These are phyloP conservation scores for Rhodotorula babjevae DNA, from an alignment of 768 basidiomycete species.

Conservation along the genomic window DNA sequence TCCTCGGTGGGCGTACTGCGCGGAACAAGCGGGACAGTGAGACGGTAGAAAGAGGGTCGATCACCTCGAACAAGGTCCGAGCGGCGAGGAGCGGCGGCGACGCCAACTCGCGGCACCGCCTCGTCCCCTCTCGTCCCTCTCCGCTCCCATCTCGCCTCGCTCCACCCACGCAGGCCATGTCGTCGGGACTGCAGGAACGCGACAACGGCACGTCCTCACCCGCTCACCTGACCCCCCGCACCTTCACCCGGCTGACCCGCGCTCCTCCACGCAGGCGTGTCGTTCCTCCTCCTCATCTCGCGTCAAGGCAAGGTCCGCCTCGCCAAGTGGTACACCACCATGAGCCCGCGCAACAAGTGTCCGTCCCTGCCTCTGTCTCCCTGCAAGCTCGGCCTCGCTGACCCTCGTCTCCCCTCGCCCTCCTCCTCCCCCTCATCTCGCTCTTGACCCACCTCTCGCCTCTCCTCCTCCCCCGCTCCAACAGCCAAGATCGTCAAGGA, in stretches of 20 bases:
- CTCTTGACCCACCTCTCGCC: too few species aligned
- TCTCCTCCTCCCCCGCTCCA: background rate
- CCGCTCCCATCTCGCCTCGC: background rate
- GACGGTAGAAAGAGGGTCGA: too few species aligned
- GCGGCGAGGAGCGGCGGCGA: too few species aligned
- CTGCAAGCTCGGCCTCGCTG: background rate
- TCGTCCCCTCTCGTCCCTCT: background rate
- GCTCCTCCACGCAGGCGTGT: constrained; percentile 58
- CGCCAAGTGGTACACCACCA: constrained; percentile 90
- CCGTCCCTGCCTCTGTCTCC: background rate
- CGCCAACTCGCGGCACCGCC: background rate
- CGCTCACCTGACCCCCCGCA: background rate
- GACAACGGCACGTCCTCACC: constrained; percentile 25
- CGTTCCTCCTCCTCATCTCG: constrained; percentile 88
- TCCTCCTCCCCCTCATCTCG: background rate
- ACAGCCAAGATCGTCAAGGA: constrained; percentile 83
- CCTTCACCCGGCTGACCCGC: constrained; percentile 11
- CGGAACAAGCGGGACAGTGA: too few species aligned
- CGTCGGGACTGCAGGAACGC: constrained; percentile 33
- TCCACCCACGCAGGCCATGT: constrained; percentile 7
- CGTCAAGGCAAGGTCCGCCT: constrained; percentile 93
- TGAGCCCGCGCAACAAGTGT: constrained; percentile 59
- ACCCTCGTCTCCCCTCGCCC: background rate
- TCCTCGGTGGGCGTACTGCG: too few species aligned
- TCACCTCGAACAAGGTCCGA: too few species aligned